Base-by-base conservation (phyloP, 148 eudicot species). In the Fagopyrum esculentum region DNA sequence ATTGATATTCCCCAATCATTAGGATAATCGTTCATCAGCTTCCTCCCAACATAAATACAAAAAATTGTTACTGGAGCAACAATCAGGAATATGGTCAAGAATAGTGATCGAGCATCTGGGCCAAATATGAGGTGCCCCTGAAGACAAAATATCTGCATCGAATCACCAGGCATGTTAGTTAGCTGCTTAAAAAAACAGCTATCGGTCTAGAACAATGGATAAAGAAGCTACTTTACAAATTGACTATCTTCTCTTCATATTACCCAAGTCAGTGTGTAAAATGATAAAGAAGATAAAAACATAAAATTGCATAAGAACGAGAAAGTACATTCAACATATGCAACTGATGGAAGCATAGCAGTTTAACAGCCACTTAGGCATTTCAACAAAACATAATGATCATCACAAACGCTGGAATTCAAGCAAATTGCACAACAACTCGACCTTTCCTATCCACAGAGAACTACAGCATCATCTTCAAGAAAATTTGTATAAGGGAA, bases 61-160 rank as follows among this genome's bases (percentile, higher is more conserved):
- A 95, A 95, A 43, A 83, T 76, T 30, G 90, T 73, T 54, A 95
- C 88, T 19, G 99, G 99, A 71, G 92, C 97, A 64, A 85, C 89
- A 40, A 95, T 90, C 74, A 95, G 94, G 76, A 95, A 84, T 82
- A 95, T 90, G 73, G 99, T 95, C 77, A 95, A 81, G 70, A 85
- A 82, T 79, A 95, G 72, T 9, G 99, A 95, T 81, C 97, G 88
- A 61, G 88, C 97, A 85, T 95, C 99, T 12, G 99, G 99, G 49
- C 99, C 99, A 85, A 92, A 95, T 77, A 95, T 82, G 77, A 95
- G 84, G 80, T 83, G 80, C 76, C 99, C 99, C 69, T 88, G 88
- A 52, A 95, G 85, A 75, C 92, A 87, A 87, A 95, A 95, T 83
- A 78, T 92, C 99, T 95, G 99, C 89, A 85, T 69, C 52, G 46